Percentiles rank a stretch among this genome's conserved stretches.
phyloP scores from a whole-genome alignment of 768 basidiomycete species.

The Lyophyllum semitale region DNA sequence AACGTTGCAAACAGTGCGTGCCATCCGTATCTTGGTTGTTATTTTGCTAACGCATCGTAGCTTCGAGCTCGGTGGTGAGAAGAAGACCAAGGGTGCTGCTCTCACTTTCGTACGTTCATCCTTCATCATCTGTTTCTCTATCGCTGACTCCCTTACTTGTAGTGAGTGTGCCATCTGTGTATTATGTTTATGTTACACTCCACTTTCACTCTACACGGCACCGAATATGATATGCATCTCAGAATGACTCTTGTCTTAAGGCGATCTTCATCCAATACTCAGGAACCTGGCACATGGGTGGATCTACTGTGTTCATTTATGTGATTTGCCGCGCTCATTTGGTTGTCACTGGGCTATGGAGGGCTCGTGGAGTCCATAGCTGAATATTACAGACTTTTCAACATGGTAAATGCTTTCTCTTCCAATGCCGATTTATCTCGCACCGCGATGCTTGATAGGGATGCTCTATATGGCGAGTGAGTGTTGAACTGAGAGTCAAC shows the following conservation, averaged over 20 bases:
- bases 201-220: constrained; percentile 7
- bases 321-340: too few relatives aligned
- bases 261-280: too few relatives aligned
- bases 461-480: too few relatives aligned
- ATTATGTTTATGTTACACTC: constrained; percentile 20
- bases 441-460: too few relatives aligned
- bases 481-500: too few relatives aligned
- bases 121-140: not conserved
- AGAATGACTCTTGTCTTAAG: not conserved
- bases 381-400: too few relatives aligned
- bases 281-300: too few relatives aligned
- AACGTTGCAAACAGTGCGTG: constrained; percentile 99
- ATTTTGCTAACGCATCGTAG: constrained; percentile 36
- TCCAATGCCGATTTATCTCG: too few relatives aligned
- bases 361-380: too few relatives aligned
- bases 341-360: too few relatives aligned
- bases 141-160: not conserved
- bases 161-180: constrained; percentile 21
- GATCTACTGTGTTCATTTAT: too few relatives aligned
- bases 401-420: too few relatives aligned
- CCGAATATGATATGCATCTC: constrained; percentile 24
- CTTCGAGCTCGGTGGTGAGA: constrained; percentile 99
- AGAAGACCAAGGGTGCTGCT: constrained; percentile 98
- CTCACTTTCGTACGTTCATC: constrained; percentile 80
- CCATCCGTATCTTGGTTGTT: not conserved